Conservation (phyloP, 2,329 filamentous ascomycete genomes). For the Rhynchosporium secalis region DNA sequence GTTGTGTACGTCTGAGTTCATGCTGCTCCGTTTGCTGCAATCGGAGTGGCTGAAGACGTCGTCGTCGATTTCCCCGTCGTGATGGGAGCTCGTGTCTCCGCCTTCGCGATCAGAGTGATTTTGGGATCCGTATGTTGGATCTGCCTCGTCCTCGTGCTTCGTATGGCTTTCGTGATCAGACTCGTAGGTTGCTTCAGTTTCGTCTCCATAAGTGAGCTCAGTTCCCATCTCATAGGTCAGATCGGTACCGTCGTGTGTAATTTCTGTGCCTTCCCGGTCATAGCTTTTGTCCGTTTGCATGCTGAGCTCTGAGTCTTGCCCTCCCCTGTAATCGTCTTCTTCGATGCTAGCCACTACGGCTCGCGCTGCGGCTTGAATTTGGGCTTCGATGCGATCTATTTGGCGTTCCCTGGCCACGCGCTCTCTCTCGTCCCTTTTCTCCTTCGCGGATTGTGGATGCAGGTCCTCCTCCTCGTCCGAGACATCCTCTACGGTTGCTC, state of each 20-base stretch:
- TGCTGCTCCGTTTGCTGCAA: slow-evolving; percentile 28
- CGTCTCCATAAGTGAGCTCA: slow-evolving; percentile 28
- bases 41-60: slow-evolving; percentile 39
- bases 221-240: slow-evolving; percentile 29
- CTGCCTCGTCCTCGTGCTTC: slow-evolving; percentile 16
- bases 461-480: neutral
- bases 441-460: slow-evolving; percentile 8
- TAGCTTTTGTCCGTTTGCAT: slow-evolving; percentile 38
- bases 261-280: slow-evolving; percentile 34
- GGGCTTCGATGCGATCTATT: slow-evolving; percentile 47
- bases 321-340: slow-evolving; percentile 38
- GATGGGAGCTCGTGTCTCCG: slow-evolving; percentile 37
- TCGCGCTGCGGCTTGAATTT: slow-evolving; percentile 54
- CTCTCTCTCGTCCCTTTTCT: slow-evolving; percentile 26
- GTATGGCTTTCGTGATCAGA: slow-evolving; percentile 23
- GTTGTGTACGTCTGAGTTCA: slow-evolving; percentile 34
- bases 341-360: slow-evolving; percentile 52
- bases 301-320: slow-evolving; percentile 40
- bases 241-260: slow-evolving; percentile 35
- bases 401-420: slow-evolving; percentile 31
- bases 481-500: slow-evolving; percentile 12
- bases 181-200: slow-evolving; percentile 20
- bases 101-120: slow-evolving; percentile 30
- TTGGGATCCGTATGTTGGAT: slow-evolving; percentile 20
- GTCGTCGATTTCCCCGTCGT: slow-evolving; percentile 40